These are phyloP conservation scores for Bidens hawaiensis DNA, from an alignment of 140 eudicot genomes.

Conservation along the genomic window DNA sequence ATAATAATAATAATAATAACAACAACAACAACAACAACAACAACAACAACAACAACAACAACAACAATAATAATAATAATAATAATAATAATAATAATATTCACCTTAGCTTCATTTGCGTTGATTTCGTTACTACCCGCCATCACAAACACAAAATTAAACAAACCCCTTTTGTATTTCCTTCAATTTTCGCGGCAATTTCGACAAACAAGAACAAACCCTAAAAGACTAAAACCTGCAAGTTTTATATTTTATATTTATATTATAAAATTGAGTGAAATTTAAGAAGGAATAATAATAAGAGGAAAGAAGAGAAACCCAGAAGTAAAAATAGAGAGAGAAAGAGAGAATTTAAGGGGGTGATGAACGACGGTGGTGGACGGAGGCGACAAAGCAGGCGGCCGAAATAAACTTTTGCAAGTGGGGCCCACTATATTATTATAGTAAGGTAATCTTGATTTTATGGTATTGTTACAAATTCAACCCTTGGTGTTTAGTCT, in stretches of 20 bases:
- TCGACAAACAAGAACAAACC: neutral
- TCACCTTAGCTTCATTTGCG: constrained; percentile 82
- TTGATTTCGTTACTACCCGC: constrained; percentile 74
- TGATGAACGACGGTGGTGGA: constrained; percentile 39
- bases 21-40: no score
- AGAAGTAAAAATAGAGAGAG: constrained; percentile 18
- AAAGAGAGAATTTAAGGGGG: constrained; percentile 22
- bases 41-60: no score
- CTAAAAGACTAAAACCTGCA: constrained; percentile 7
- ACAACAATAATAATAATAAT: no score
- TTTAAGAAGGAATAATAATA: constrained; percentile 20
- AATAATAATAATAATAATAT: neutral
- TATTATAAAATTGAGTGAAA: constrained; percentile 16
- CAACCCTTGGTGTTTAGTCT: neutral
- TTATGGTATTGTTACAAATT: neutral
- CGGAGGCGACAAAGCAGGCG: constrained; percentile 86
- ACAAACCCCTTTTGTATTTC: neutral
- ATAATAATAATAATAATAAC: no score
- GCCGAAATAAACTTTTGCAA: constrained; percentile 61
- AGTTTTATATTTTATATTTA: neutral
- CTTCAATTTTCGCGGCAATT: constrained; percentile 12
- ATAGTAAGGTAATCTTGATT: neutral
- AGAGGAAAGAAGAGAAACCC: constrained; percentile 4
- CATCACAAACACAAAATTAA: constrained; percentile 11
- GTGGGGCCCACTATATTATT: constrained; percentile 34